Evolutionary conservation across 352 stramenopile species (phyloP).

Genomic region (Globisporangium alternatum): DNA sequence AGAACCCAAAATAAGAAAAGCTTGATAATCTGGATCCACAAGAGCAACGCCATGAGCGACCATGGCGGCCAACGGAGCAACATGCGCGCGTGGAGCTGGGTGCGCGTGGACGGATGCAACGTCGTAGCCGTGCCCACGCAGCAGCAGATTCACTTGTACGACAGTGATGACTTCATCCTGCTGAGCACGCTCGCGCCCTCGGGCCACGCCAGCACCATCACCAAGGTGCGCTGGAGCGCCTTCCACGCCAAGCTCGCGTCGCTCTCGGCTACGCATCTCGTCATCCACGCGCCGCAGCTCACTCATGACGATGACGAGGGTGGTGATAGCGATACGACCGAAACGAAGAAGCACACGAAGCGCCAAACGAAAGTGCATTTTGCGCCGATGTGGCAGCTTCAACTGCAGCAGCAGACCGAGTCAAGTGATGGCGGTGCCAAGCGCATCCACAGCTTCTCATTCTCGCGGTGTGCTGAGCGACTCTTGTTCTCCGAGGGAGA

Average conservation of each 20-base stretch:
- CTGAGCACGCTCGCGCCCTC: constrained; percentile 54
- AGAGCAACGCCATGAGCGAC: neutral
- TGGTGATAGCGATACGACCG: neutral
- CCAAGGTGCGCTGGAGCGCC: constrained; percentile 69
- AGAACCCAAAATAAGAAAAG: too few relatives aligned
- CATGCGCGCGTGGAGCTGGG: constrained; percentile 76
- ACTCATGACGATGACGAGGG: constrained; percentile 15
- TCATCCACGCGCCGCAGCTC: constrained; percentile 67
- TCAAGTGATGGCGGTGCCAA: constrained; percentile 1
- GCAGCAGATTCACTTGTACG: constrained; percentile 72
- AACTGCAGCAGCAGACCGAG: constrained; percentile 18
- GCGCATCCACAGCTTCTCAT: constrained; percentile 48
- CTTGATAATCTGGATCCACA: neutral
- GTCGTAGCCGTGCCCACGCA: constrained; percentile 70
- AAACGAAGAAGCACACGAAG: neutral
- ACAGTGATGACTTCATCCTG: constrained; percentile 85
- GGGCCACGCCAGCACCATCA: constrained; percentile 52
- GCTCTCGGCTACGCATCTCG: constrained; percentile 55
- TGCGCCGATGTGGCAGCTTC: constrained; percentile 41
- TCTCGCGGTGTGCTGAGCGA: constrained; percentile 60
- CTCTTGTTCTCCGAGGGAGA: constrained; percentile 48
- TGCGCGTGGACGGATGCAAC: constrained; percentile 77
- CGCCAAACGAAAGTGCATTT: constrained; percentile 33
- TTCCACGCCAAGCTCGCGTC: constrained; percentile 78
- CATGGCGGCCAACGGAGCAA: constrained; percentile 11